Percentiles rank a stretch among this genome's conserved stretches.
Conservation (phyloP, 139 green algal species). For the Pseudopediastrum boryanum region DNA sequence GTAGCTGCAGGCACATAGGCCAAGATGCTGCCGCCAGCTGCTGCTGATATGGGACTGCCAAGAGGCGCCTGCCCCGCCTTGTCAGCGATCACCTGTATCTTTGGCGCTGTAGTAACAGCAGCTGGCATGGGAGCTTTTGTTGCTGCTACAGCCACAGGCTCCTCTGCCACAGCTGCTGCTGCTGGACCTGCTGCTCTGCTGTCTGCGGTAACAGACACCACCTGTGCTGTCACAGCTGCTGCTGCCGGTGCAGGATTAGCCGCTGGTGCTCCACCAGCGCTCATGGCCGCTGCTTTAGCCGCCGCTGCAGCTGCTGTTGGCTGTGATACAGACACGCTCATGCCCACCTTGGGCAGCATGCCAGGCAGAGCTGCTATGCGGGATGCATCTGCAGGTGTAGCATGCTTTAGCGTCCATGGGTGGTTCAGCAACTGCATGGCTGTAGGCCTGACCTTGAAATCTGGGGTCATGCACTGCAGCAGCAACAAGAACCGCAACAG, state of each 20-base stretch:
- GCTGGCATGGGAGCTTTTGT: too few relatives aligned
- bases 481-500: not conserved
- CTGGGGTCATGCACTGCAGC: conserved; percentile 42
- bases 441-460: conserved; percentile 28
- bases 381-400: not conserved
- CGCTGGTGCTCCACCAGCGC: conserved; percentile 1
- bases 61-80: conserved; percentile 4
- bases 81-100: too few relatives aligned
- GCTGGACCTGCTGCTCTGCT: not conserved
- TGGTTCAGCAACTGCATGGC: conserved; percentile 37
- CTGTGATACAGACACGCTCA: not conserved
- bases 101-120: too few relatives aligned
- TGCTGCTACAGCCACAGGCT: not conserved
- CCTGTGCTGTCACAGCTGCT: not conserved
- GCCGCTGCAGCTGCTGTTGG: not conserved
- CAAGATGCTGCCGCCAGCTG: conserved; percentile 8
- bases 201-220: not conserved
- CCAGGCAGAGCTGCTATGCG: not conserved
- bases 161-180: not conserved
- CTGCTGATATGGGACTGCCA: not conserved
- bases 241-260: not conserved
- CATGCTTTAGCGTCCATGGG: conserved; percentile 27
- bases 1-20: too few relatives aligned
- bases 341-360: not conserved
- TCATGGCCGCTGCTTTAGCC: conserved; percentile 29